Evolutionary conservation across 768 basidiomycete species (phyloP), one percentile per base, ranked within the genome.

Genomic region (Tubosaeta brunneosetosa): DNA sequence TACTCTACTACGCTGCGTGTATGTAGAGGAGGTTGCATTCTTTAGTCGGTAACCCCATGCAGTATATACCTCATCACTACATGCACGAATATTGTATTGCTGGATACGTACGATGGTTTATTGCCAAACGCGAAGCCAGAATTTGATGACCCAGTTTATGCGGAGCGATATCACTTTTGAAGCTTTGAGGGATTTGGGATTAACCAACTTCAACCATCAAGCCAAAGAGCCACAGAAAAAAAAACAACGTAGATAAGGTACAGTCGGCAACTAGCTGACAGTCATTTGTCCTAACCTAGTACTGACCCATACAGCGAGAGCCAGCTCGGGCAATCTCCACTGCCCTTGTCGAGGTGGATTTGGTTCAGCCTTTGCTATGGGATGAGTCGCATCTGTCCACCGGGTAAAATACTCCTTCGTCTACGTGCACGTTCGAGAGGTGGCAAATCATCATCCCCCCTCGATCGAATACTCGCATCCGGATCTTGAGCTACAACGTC

Each of bases 381-480:
- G 10, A 66, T 6, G 12, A 68, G 65, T 13, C 62, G 61, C 26
- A 56, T 63, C 50, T 68, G 67, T 47, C 67, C 68, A 19, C 70
- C 61, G 2, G 67, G 60, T 8, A 76, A 59, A 17, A 67, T 59
- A 47, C 71, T 76, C 56, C 72, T 55, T 55, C 77, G 78, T 47
- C 83, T 76, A 52, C 83, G 73, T 32, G 85, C 88, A 58, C 79
- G 77, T 67, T 90, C 88, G 33, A 90, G 70, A 1, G 88, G 88
- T 5, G 86, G 76, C 26, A 90, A 59, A 51, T 79, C 76, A 31
- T 85, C 82, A 33, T 80, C 80, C 4, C 78, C 80, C 76, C 56
- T 57, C 42, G 61, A 51, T 22, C 53, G 52, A 16, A 55, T 54
- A 40, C 69, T 69, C 1, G 41, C 8, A 40, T 66, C 70, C 6